A percentile compares a stretch with the other conserved stretches of the same genome.
phyloP scores from a whole-genome alignment of 2,329 filamentous ascomycete species.

The Lojkania enalia region DNA sequence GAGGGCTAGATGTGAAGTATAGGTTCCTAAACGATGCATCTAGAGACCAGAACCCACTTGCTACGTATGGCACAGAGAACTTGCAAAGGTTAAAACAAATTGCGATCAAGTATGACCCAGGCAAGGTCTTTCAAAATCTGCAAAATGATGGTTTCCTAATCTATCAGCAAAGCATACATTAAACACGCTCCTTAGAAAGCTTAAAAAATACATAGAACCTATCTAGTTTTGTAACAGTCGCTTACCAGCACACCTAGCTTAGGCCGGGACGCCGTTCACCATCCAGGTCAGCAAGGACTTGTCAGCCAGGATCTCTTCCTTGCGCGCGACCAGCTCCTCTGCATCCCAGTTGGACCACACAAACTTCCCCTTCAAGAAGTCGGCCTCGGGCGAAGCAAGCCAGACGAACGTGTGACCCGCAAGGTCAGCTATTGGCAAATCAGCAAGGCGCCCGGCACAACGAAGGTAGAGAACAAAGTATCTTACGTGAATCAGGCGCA shows the following conservation, averaged over 20 bases:
- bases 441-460: too few species aligned
- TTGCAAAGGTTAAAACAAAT: constrained; percentile 11
- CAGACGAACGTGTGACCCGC: constrained; percentile 32
- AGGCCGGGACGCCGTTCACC: too few species aligned
- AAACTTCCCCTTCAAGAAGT: constrained; percentile 17
- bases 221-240: too few species aligned
- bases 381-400: constrained; percentile 30
- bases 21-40: constrained; percentile 14
- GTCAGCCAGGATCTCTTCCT: too few species aligned
- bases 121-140: constrained; percentile 18
- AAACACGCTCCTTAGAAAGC: too few species aligned
- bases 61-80: constrained; percentile 10
- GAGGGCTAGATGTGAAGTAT: constrained; percentile 3
- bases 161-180: too few species aligned
- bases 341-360: constrained; percentile 37
- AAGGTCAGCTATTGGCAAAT: constrained; percentile 12
- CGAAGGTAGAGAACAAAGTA: too few species aligned
- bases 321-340: too few species aligned
- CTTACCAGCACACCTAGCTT: too few species aligned
- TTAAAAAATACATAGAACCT: too few species aligned
- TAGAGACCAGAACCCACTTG: constrained; percentile 14
- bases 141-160: constrained; percentile 16
- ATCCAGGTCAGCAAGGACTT: too few species aligned
- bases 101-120: constrained; percentile 18
- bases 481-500: too few species aligned